phyloP scores from a whole-genome alignment of 225 moss, liverwort and hornwort species.

The Straminergon stramineum region DNA sequence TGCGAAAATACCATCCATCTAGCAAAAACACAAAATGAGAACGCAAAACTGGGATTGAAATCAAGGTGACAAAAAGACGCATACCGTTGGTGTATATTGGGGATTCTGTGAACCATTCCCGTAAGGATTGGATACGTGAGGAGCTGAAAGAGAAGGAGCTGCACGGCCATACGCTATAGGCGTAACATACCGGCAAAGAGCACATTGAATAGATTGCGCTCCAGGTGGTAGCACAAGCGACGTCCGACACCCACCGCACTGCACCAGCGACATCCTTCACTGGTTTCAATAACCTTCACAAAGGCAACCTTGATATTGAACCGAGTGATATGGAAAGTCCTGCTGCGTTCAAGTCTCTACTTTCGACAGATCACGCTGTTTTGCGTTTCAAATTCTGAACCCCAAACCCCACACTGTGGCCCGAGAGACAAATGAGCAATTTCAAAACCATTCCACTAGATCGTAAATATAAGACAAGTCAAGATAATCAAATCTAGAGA shows the following conservation, averaged over 20 bases:
- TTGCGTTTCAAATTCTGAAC: background rate
- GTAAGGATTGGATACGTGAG: conserved; percentile 15
- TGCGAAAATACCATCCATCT: background rate
- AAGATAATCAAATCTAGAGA: background rate
- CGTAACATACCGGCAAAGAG: conserved; percentile 59
- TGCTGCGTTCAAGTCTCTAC: background rate
- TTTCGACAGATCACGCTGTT: background rate
- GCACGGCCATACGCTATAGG: conserved; percentile 24
- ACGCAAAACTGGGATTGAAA: background rate
- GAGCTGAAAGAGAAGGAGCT: background rate
- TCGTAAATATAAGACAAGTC: background rate
- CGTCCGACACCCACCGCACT: conserved; percentile 65
- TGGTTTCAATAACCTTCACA: background rate
- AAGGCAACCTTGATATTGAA: background rate
- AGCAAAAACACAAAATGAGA: background rate
- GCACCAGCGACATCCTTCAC: conserved; percentile 60
- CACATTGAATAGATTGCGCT: conserved; percentile 63
- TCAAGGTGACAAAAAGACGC: background rate
- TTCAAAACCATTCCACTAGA: background rate
- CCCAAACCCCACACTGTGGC: background rate
- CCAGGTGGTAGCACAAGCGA: conserved; percentile 66
- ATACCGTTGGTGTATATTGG: conserved; percentile 64
- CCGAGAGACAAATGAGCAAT: background rate
- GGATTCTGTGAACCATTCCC: conserved; percentile 8
- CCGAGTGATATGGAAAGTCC: background rate